These are phyloP conservation scores for Xylaria grammica DNA, from an alignment of 495 filamentous ascomycete genomes.

Conservation along the genomic window DNA sequence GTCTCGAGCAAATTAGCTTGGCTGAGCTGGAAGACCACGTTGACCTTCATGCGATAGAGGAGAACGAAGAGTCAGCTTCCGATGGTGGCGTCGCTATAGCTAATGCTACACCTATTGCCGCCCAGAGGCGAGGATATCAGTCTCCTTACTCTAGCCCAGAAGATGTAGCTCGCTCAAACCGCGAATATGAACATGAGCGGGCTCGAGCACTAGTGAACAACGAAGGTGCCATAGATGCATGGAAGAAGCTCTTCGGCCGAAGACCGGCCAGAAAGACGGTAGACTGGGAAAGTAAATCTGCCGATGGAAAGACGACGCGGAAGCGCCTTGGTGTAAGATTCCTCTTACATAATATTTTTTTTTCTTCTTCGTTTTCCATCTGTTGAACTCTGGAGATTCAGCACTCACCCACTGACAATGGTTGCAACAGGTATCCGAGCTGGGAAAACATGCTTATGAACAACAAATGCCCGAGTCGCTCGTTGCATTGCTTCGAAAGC, in stretches of 20 bases:
- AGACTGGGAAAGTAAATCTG: conserved; percentile 9
- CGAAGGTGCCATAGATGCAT: conserved; percentile 9
- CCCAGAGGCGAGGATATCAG: conserved; percentile 6
- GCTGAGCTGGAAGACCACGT: conserved; percentile 72
- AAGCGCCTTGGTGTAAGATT: conserved; percentile 22
- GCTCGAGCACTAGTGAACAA: not conserved
- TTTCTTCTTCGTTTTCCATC: too few species aligned
- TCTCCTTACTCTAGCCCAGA: conserved; percentile 29
- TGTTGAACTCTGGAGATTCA: not conserved
- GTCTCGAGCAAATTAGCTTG: conserved; percentile 68
- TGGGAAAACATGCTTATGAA: conserved; percentile 87
- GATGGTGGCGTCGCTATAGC: conserved; percentile 18
- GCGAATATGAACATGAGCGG: conserved; percentile 4
- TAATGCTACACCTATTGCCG: not conserved
- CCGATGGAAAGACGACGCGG: conserved; percentile 38
- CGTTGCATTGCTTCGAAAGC: conserved; percentile 66
- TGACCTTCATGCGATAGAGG: conserved; percentile 72
- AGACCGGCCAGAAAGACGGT: conserved; percentile 8
- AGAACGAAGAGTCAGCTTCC: conserved; percentile 38
- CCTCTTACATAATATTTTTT: not conserved
- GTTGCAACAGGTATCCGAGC: conserved; percentile 57
- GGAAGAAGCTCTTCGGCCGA: conserved; percentile 19
- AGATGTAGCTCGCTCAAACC: conserved; percentile 17
- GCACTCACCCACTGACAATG: conserved; percentile 12
- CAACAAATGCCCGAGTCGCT: conserved; percentile 87